Evolutionary conservation across 768 basidiomycete species (phyloP), one percentile per base, ranked within the genome.

Genomic region (Melanogaster broomeanus): DNA sequence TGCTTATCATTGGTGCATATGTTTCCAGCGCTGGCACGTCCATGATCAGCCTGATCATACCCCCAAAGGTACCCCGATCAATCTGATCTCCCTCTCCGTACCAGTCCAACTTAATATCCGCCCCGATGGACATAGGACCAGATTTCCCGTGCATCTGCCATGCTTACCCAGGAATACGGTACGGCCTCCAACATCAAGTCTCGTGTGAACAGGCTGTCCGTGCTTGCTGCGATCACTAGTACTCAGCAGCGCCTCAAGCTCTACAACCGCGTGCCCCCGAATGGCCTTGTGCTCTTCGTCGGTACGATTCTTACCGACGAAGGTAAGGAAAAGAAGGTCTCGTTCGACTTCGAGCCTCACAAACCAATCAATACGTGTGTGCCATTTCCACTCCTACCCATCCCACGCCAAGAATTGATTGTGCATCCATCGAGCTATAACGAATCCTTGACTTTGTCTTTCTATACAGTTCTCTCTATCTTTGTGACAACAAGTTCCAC

Each of bases 111-210:
- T 51, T 33, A 55, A 46, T 43, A 31, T 45, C 35, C 13, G 12
- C 27, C n/a, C 39, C 45, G n/a, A 40, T 39, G 15, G 35, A 53
- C 19, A 22, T 41, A 90, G 87, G 87, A 90, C 73, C 96, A 98
- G 83, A 91, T 99, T 69, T 95, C 95, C 33, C 87, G 93, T 54
- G 87, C 89, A 58, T 88, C 87, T 42, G 88, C 86, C 52, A 97
- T 99, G 96, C 83, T 99, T 68, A 98, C 96, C 48, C 94, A 96
- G 69, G 97, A 97, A 72, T 96, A 93, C 63, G 94, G 94, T 48
- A 98, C 95, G 7, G 97, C 97, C n/a, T 97, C 95, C 55, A 98
- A 99, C 77, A 98, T 99, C 80, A 99, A 99, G 72, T 97, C 94
- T 56, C 92, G 97, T 52, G 94, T 95, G 69, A 98, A 96, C 77